Conservation (phyloP, 2,329 filamentous ascomycete species). For the Apiospora malaysiana region DNA sequence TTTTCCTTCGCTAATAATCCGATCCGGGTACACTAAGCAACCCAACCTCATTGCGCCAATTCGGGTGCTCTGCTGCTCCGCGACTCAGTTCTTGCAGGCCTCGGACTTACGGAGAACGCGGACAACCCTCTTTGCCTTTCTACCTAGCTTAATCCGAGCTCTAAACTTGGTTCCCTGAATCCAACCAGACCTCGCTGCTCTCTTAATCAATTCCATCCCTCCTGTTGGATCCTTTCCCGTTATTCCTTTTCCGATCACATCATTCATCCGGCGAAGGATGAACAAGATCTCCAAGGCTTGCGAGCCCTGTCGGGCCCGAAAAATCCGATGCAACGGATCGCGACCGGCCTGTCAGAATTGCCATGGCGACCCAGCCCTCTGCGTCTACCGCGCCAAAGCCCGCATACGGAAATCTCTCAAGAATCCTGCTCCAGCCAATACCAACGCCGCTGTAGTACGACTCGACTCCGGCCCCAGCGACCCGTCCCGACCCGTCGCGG, state of each 20-base stretch:
- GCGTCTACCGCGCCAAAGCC: slow-evolving; percentile 36
- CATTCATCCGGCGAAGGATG: background rate
- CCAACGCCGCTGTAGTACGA: slow-evolving; percentile 19
- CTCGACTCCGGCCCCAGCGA: background rate
- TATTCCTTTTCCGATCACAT: slow-evolving; percentile 1
- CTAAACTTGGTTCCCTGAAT: background rate
- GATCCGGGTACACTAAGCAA: background rate
- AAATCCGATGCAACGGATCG: slow-evolving; percentile 30
- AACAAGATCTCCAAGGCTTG: slow-evolving; percentile 32
- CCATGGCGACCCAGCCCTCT: slow-evolving; percentile 26
- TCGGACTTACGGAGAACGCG: slow-evolving; percentile 6
- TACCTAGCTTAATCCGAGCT: background rate
- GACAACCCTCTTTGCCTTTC: background rate
- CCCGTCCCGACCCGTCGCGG: background rate
- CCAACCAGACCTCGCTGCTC: background rate
- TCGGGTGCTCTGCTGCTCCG: background rate
- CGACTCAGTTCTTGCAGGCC: background rate
- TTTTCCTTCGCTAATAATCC: background rate
- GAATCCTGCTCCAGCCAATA: slow-evolving; percentile 34
- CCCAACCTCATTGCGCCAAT: background rate
- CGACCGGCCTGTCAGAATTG: slow-evolving; percentile 29
- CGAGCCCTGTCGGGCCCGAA: slow-evolving; percentile 31
- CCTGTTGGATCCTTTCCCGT: slow-evolving; percentile 5
- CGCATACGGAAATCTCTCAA: slow-evolving; percentile 37
- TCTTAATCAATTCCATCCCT: background rate